Evolutionary conservation across 202 grass and related monocot species (phyloP).

Genomic region (Hordeum pubiflorum): DNA sequence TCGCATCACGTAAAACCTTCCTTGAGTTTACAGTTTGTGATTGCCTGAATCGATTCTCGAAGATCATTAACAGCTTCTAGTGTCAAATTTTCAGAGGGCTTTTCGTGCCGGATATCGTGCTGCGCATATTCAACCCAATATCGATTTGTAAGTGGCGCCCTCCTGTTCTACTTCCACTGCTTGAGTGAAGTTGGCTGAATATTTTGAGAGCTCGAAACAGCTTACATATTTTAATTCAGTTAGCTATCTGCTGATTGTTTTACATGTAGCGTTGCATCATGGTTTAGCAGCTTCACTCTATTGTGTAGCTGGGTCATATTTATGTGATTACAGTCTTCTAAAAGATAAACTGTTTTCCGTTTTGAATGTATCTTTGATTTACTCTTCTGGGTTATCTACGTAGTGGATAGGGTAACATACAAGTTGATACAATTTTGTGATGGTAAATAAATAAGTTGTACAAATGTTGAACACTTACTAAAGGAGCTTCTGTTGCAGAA

Average conservation of each 20-base stretch:
- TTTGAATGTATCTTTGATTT: constrained; percentile 1
- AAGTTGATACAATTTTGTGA: background rate
- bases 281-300: background rate
- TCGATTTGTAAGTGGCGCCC: constrained; percentile 44
- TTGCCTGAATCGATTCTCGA: background rate
- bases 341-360: background rate
- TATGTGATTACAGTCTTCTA: background rate
- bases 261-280: background rate
- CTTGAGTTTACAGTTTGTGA: constrained; percentile 6
- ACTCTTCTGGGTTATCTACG: background rate
- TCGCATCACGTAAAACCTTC: background rate
- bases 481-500: constrained; percentile 38
- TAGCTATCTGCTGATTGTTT: constrained; percentile 13
- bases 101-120: constrained; percentile 20
- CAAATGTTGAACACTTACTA: background rate
- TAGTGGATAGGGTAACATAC: background rate
- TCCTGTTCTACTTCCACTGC: constrained; percentile 15
- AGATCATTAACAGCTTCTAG: constrained; percentile 15
- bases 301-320: background rate
- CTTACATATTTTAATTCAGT: constrained; percentile 8
- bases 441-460: background rate
- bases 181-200: background rate
- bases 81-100: constrained; percentile 29
- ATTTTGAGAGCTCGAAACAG: constrained; percentile 6
- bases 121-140: constrained; percentile 31